Evolutionary conservation across 768 basidiomycete species (phyloP).

Genomic region (Coprinopsis marcescibilis): DNA sequence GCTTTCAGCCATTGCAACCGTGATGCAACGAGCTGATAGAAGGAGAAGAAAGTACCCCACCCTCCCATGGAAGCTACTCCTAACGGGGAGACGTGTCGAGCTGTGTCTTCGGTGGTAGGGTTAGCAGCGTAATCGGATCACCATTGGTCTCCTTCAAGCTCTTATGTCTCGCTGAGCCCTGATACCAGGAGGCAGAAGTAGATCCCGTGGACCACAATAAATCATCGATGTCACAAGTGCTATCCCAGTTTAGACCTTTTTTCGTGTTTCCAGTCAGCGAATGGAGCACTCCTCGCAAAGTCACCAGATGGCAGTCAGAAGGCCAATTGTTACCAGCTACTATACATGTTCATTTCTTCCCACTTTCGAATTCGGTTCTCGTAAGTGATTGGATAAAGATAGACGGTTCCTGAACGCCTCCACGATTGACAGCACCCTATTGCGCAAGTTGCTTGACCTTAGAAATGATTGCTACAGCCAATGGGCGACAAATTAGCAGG

Average conservation of each 20-base stretch:
- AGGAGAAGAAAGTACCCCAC: no score
- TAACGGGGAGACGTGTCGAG: no score
- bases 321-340: not conserved
- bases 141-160: no score
- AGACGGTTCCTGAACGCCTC: not conserved
- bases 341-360: constrained; percentile 6
- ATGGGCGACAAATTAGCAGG: constrained; percentile 11
- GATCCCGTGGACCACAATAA: constrained; percentile 6
- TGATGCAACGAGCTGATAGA: no score
- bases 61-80: no score
- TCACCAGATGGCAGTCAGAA: not conserved
- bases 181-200: no score
- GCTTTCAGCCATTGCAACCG: no score
- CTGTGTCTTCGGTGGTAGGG: no score
- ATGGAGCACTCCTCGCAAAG: constrained; percentile 4
- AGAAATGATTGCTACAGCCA: constrained; percentile 38
- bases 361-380: not conserved
- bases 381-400: constrained; percentile 1
- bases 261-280: constrained; percentile 4
- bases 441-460: constrained; percentile 45
- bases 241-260: constrained; percentile 11
- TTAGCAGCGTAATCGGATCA: constrained; percentile 3
- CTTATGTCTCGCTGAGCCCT: no score
- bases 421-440: constrained; percentile 16
- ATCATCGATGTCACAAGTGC: not conserved